Percentiles rank a stretch among this genome's conserved stretches.
Evolutionary conservation across 768 basidiomycete species (phyloP).

Genomic region (Leccinum rimulosum): DNA sequence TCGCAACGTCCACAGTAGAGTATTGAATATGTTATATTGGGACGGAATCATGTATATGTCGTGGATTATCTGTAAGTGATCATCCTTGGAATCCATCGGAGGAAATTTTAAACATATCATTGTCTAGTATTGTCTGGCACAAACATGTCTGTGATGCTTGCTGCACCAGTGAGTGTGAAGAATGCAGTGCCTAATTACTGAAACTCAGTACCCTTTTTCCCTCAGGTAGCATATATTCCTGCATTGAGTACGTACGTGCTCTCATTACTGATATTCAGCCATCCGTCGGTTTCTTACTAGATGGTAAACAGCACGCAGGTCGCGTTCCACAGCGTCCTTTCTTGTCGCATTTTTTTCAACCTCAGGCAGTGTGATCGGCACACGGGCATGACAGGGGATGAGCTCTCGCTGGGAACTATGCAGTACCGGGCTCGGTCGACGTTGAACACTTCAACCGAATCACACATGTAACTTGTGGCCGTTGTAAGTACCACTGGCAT

Average conservation of each 20-base stretch:
- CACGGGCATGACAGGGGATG: neutral
- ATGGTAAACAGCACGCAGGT: no score
- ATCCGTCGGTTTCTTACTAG: no score
- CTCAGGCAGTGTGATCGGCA: slow-evolving; percentile 11
- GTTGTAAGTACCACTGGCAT: no score
- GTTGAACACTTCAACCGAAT: neutral
- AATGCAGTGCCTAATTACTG: neutral
- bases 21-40: slow-evolving; percentile 24
- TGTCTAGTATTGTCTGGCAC: slow-evolving; percentile 12
- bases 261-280: neutral
- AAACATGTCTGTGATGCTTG: slow-evolving; percentile 15
- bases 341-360: no score
- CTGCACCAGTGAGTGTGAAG: slow-evolving; percentile 19
- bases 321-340: no score
- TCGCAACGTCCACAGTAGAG: slow-evolving; percentile 13
- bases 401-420: slow-evolving; percentile 5
- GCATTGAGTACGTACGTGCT: slow-evolving; percentile 23
- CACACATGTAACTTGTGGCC: no score
- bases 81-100: neutral
- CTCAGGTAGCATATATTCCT: slow-evolving; percentile 15
- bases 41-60: slow-evolving; percentile 30
- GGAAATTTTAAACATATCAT: neutral
- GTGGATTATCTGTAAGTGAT: slow-evolving; percentile 18
- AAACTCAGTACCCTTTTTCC: neutral
- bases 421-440: neutral